Evolutionary conservation across 2,329 filamentous ascomycete genomes (phyloP), one percentile per base, ranked within the genome.

Genomic region (Escovopsis weberi): DNA sequence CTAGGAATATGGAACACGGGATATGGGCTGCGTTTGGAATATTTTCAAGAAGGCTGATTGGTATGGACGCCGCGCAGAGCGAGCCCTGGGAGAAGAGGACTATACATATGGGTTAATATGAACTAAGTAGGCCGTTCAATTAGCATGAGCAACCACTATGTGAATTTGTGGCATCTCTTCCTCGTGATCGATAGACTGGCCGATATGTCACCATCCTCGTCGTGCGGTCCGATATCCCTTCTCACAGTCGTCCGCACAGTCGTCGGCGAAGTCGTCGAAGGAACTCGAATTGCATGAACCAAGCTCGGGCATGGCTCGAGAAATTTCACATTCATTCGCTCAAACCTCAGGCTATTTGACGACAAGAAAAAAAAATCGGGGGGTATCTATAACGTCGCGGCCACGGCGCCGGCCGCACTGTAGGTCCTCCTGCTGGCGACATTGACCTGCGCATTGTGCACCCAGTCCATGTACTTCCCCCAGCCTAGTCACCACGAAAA

Each of bases 381-480:
- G 37, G 37, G 26, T 37, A 36, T 48, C 49, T 63, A 73, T 61
- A 77, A 63, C 32, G 70, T 69, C 40, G 69, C 62, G 23, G 74
- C 74, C n/a, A 74, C 67, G 8, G 69, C 74, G 26, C 82, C 82
- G 1, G 69, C 66, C n/a, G 66, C 72, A 54, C 74, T 76, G 62
- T 82, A 84, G 0, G 67, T 59, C 48, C 66, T 70, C 55, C 80
- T 78, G 59, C 70, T 80, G 44, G 76, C 76, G 63, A 70, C 73
- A 48, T 61, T 62, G 37, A 94, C 70, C 47, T 93, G 82, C 43
- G 94, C 81, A 46, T 72, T 63, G 58, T 94, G 91, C 61, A 84
- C 81, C 88, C 87, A 96, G 60, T 86, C 78, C 88, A 95, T 95
- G 59, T 87, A 93, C 55, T 82, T 80, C 19, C 80, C 82, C 88